phyloP scores from a whole-genome alignment of 768 basidiomycete species.

The Psilocybe cyanescens region DNA sequence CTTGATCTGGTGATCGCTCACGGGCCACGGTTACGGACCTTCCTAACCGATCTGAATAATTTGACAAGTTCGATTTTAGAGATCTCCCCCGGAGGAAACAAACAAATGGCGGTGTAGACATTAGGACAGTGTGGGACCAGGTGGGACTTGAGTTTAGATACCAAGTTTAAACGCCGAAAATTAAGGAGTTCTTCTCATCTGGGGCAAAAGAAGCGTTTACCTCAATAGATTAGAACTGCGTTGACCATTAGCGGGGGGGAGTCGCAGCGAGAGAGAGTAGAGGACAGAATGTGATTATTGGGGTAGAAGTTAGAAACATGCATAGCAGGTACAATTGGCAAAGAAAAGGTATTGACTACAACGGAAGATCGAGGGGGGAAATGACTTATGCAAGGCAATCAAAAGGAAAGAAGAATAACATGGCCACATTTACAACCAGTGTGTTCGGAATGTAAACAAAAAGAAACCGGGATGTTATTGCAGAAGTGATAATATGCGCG shows the following conservation, averaged over 20 bases:
- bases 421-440: background rate
- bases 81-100: background rate
- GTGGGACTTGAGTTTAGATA: background rate
- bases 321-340: background rate
- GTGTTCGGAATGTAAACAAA: background rate
- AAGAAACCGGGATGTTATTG: background rate
- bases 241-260: background rate
- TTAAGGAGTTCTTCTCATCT: background rate
- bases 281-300: background rate
- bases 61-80: background rate
- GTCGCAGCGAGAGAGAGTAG: background rate
- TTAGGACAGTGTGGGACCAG: too few species aligned
- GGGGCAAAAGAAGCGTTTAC: background rate
- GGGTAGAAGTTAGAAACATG: background rate
- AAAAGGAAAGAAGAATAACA: background rate
- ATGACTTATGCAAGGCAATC: background rate
- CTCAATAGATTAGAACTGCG: background rate
- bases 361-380: background rate
- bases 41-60: background rate
- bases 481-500: background rate
- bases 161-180: constrained; percentile 3
- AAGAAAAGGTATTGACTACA: background rate
- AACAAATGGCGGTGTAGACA: background rate
- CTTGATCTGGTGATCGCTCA: constrained; percentile 1
- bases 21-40: background rate